A percentile compares a stretch with the other conserved stretches of the same genome.
phyloP scores from a whole-genome alignment of 2,329 filamentous ascomycete genomes.

The Paecilomyces niveus region DNA sequence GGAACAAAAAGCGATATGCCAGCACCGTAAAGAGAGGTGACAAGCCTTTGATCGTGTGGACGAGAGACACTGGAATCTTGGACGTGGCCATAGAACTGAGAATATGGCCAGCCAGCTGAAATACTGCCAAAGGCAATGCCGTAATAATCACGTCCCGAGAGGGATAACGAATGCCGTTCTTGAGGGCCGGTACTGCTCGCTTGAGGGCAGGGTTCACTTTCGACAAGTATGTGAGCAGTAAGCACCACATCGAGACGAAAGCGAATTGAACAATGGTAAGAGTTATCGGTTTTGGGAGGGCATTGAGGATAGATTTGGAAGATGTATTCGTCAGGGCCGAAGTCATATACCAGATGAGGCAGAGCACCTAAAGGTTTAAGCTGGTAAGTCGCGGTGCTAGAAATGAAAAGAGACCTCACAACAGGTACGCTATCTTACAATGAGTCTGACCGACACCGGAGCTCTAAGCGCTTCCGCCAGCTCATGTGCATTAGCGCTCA shows the following conservation, averaged over 20 bases:
- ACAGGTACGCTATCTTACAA: slow-evolving; percentile 52
- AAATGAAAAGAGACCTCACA: neutral
- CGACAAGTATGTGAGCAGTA: slow-evolving; percentile 71
- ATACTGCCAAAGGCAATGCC: slow-evolving; percentile 83
- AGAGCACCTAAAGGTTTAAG: slow-evolving; percentile 63
- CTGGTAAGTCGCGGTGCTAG: slow-evolving; percentile 11
- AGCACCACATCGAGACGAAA: slow-evolving; percentile 82
- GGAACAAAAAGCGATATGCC: slow-evolving; percentile 82
- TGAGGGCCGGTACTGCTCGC: slow-evolving; percentile 66
- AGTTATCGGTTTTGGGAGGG: slow-evolving; percentile 82
- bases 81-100: slow-evolving; percentile 89
- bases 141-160: slow-evolving; percentile 74
- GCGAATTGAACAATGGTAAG: slow-evolving; percentile 90
- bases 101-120: slow-evolving; percentile 90
- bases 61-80: slow-evolving; percentile 90
- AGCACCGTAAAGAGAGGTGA: slow-evolving; percentile 92
- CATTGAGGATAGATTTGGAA: slow-evolving; percentile 91
- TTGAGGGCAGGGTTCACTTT: slow-evolving; percentile 64
- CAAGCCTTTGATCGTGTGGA: slow-evolving; percentile 97
- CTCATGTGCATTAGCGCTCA: slow-evolving; percentile 89
- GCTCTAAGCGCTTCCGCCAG: slow-evolving; percentile 85
- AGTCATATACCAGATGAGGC: slow-evolving; percentile 87
- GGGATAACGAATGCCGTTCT: slow-evolving; percentile 75
- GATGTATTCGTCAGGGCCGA: slow-evolving; percentile 96
- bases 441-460: slow-evolving; percentile 77